A percentile compares a stretch with the other conserved stretches of the same genome.
These are phyloP conservation scores for Zostera marina DNA, from an alignment of 116 monocot genomes.

Conservation along the genomic window DNA sequence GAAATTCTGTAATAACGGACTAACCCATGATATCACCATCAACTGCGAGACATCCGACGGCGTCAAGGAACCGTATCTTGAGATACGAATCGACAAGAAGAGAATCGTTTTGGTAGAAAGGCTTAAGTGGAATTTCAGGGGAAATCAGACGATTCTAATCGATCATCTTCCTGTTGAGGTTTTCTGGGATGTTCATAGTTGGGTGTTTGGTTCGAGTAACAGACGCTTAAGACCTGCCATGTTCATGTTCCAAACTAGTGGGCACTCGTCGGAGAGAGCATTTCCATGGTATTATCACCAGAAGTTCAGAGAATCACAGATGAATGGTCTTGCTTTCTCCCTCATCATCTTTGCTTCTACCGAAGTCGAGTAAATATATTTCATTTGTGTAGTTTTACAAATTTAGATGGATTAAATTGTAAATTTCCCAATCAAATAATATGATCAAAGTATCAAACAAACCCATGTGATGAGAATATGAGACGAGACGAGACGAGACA, in stretches of 20 bases:
- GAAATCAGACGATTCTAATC: conserved; percentile 30
- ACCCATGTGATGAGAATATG: no score
- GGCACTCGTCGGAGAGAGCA: conserved; percentile 16
- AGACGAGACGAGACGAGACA: no score
- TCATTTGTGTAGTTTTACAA: no score
- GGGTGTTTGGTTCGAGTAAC: conserved; percentile 17
- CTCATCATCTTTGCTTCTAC: conserved; percentile 19
- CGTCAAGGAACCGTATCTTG: conserved; percentile 12
- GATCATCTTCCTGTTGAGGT: conserved; percentile 32
- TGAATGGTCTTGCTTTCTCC: conserved; percentile 22
- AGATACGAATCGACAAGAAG: conserved; percentile 28
- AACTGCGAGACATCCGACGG: conserved; percentile 13
- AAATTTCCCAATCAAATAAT: no score
- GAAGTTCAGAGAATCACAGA: conserved; percentile 9
- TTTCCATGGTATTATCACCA: conserved; percentile 13
- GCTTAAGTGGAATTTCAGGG: conserved; percentile 30
- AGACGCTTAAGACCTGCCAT: conserved; percentile 10
- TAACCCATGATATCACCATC: conserved; percentile 27
- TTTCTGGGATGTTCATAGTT: conserved; percentile 34
- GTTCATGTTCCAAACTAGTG: conserved; percentile 26
- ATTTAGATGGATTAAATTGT: no score
- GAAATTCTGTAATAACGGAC: conserved; percentile 21
- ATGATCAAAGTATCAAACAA: no score
- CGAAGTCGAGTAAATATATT: no score
- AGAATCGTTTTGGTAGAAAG: conserved; percentile 21